Evolutionary conservation across 163 green algal species (phyloP), one percentile per base, ranked within the genome.

Genomic region (Coccomyxa subellipsoidea): DNA sequence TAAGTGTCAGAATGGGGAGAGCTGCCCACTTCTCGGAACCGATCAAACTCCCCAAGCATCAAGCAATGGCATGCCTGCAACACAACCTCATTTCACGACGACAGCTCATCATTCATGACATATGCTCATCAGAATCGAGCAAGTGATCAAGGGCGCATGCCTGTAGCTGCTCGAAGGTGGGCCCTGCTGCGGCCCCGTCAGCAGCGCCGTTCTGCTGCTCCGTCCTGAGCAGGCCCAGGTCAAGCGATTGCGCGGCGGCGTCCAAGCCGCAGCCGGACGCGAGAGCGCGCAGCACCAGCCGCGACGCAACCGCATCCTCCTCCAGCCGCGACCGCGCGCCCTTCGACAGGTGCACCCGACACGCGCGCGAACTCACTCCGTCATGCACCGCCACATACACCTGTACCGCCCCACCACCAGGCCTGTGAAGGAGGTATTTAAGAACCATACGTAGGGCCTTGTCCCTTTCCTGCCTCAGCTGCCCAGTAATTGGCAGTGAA

Each of bases 241-340:
- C 66, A 4, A 73, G 66, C 29, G 29, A 10, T 36, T 36, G 66
- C 8, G 66, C 66, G n/a, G 29, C 1, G 27, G 27, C 66, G n/a
- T 73, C n/a, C 1, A 73, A 23, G 8, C 66, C 66, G n/a, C 66
- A 73, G 2, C 66, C 66, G 1, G 27, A 32, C 66, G 66, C 66
- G 27, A 73, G n/a, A 4, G 29, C n/a, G 1, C 66, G 27, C 66
- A 73, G 66, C 66, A 89, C 1, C 59, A 92, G 73, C 54, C 83
- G 84, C 25, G 79, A 85, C 29, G 87, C 90, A 7, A 91, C 66
- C 0, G 38, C 80, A 72, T 92, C 90, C 82, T 92, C 85, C 1
- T 69, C 73, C 25, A 69, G 54, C 25, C 90, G n/a, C 78, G 71
- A 69, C 21, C 88, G 81, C 1, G 72, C 70, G 25, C 84, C 87